Conservation (phyloP, 805 yeast species). For the Metschnikowia noctiluminum region DNA sequence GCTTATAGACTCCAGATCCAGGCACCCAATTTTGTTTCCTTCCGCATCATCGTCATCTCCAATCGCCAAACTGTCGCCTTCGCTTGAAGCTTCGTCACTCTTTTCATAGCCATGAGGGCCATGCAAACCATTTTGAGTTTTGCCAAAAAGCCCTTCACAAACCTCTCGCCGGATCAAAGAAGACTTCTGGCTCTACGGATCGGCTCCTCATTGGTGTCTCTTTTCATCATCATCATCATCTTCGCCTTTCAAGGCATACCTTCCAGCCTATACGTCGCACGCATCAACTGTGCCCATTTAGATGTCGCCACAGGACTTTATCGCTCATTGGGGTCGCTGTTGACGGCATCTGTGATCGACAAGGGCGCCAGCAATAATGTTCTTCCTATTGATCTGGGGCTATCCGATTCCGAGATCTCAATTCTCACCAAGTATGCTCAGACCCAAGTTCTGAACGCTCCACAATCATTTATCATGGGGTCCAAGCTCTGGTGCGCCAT, state of each 20-base stretch:
- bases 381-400: conserved; percentile 27
- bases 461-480: conserved; percentile 40
- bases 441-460: conserved; percentile 44
- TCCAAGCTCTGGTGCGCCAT: conserved; percentile 11
- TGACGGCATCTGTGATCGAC: conserved; percentile 19
- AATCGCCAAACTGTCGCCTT: too few species aligned
- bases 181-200: conserved; percentile 27
- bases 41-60: not conserved
- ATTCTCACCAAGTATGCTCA: conserved; percentile 45
- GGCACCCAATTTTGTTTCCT: not conserved
- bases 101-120: not conserved
- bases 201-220: conserved; percentile 13
- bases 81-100: not conserved
- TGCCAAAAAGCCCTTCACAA: conserved; percentile 19
- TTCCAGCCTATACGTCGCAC: conserved; percentile 24
- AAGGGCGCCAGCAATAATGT: conserved; percentile 8
- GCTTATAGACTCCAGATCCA: too few species aligned
- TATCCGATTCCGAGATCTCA: conserved; percentile 49
- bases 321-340: conserved; percentile 22
- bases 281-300: conserved; percentile 48
- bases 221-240: conserved; percentile 4
- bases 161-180: conserved; percentile 26
- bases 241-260: conserved; percentile 5
- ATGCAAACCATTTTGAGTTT: not conserved
- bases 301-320: conserved; percentile 55